These are phyloP conservation scores for Penicillium simplicissimum DNA, from an alignment of 495 filamentous ascomycete species.

Conservation along the genomic window DNA sequence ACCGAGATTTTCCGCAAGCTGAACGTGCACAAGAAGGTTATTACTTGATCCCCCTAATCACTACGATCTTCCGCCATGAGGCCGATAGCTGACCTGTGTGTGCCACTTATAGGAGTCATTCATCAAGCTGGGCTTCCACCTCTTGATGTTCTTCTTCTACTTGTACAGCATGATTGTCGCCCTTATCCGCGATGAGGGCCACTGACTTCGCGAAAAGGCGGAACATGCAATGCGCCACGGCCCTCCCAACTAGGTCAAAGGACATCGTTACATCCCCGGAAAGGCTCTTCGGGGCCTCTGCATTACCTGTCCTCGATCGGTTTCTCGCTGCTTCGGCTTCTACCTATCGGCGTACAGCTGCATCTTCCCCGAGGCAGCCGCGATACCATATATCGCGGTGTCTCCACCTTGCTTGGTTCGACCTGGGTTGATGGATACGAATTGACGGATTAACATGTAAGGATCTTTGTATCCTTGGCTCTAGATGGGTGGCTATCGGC, in stretches of 20 bases:
- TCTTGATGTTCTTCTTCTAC: conserved; percentile 99
- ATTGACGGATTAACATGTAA: conserved; percentile 16
- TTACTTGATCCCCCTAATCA: not conserved
- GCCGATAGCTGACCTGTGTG: conserved; percentile 16
- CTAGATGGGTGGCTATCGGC: conserved; percentile 16
- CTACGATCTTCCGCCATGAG: not conserved
- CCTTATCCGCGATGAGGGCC: conserved; percentile 90
- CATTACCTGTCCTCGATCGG: not conserved
- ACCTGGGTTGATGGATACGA: conserved; percentile 14
- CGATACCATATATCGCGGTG: conserved; percentile 13
- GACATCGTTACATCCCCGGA: conserved; percentile 1
- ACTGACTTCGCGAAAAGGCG: conserved; percentile 57
- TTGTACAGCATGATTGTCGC: conserved; percentile 99
- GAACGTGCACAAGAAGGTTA: conserved; percentile 94
- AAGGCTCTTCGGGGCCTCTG: not conserved
- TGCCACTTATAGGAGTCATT: conserved; percentile 78
- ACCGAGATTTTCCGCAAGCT: conserved; percentile 99
- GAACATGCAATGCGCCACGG: conserved; percentile 46
- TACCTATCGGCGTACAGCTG: conserved; percentile 3
- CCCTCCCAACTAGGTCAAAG: conserved; percentile 25
- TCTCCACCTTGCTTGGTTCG: conserved; percentile 8
- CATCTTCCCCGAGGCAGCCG: conserved; percentile 4
- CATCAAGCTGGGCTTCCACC: conserved; percentile 97
- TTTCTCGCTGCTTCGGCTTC: conserved; percentile 4
- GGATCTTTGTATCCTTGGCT: conserved; percentile 20